Percentiles rank a stretch among this genome's conserved stretches.
Conservation (phyloP, 352 stramenopile genomes). For the Phytophthora constricta region DNA sequence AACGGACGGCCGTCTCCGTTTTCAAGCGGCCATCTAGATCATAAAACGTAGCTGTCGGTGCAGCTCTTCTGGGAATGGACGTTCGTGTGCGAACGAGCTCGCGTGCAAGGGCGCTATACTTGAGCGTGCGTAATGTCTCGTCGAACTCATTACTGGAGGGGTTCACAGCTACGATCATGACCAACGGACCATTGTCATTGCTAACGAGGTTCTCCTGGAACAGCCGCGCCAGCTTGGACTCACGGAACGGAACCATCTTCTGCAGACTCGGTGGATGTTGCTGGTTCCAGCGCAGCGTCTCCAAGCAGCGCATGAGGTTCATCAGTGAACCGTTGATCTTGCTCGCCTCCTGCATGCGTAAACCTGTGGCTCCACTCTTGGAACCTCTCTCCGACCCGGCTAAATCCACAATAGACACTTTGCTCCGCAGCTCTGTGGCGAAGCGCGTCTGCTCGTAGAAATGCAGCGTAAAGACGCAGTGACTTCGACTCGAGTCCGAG, state of each 20-base stretch:
- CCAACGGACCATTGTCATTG: conserved; percentile 83
- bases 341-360: conserved; percentile 96
- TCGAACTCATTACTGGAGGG: conserved; percentile 94
- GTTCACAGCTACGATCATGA: conserved; percentile 98
- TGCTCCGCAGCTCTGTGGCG: conserved; percentile 38
- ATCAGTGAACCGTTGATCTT: conserved; percentile 98
- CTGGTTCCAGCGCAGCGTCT: conserved; percentile 94
- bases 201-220: conserved; percentile 95
- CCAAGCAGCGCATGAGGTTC: conserved; percentile 97
- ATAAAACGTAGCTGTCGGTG: conserved; percentile 48
- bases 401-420: conserved; percentile 96
- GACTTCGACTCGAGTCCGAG: conserved; percentile 89
- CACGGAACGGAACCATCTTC: conserved; percentile 96
- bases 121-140: conserved; percentile 95
- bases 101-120: conserved; percentile 93
- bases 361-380: conserved; percentile 78
- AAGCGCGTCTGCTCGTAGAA: conserved; percentile 55
- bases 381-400: conserved; percentile 84
- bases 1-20: conserved; percentile 35
- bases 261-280: conserved; percentile 71
- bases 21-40: conserved; percentile 60
- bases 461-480: conserved; percentile 92
- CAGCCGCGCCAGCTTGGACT: conserved; percentile 96
- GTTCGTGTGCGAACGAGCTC: conserved; percentile 83
- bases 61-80: conserved; percentile 44